Evolutionary conservation across 768 basidiomycete genomes (phyloP), one percentile per base, ranked within the genome.

Genomic region (Tylopilus sp.): DNA sequence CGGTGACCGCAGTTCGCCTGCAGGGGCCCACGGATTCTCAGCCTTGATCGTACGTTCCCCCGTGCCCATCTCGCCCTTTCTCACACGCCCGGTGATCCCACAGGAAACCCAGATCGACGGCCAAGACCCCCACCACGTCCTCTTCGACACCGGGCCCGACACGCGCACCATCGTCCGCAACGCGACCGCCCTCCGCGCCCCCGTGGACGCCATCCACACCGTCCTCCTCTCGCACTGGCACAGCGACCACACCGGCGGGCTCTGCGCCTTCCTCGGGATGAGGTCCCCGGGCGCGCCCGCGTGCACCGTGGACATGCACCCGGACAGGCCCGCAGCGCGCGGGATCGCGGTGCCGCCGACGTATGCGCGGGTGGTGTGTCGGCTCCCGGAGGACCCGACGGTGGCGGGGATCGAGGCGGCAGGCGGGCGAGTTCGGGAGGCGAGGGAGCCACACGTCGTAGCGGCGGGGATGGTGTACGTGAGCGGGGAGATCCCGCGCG

Each of bases 121-220:
- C 20, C 65, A 73, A 38, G 48, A 66, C 51, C 60, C 73, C 3
- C 78, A 80, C 48, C 69, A 76, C n/a, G 82, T 81, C 15, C 75
- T 93, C 31, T 91, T 94, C 62, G 91, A 94, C 69, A 85, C 88
- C 15, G 91, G 91, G 0, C 91, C 91, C 9, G 91, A 93, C 62
- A 79, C 81, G 15, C 73, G 72, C 21, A 83, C 86, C 23, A 81
- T 94, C 55, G 77, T 82, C n/a, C 82, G 88, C 45, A 93, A 92
- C 67, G 65, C 83, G 22, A 67, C 67, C 6, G 79, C 83, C 4
- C 75, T 93, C 74, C 72, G 81, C 20, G 62, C 81, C 1, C 77
- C 79, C 2, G 66, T 81, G 9, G 69, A 75, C 30, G 66, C 73
- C 35, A 74, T 94, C 57, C 78, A 80, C 33, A 77, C 82, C 25